Percentiles rank a stretch among this genome's conserved stretches.
phyloP scores from a whole-genome alignment of 2,329 filamentous ascomycete species.

The Diplocarpon rosae region DNA sequence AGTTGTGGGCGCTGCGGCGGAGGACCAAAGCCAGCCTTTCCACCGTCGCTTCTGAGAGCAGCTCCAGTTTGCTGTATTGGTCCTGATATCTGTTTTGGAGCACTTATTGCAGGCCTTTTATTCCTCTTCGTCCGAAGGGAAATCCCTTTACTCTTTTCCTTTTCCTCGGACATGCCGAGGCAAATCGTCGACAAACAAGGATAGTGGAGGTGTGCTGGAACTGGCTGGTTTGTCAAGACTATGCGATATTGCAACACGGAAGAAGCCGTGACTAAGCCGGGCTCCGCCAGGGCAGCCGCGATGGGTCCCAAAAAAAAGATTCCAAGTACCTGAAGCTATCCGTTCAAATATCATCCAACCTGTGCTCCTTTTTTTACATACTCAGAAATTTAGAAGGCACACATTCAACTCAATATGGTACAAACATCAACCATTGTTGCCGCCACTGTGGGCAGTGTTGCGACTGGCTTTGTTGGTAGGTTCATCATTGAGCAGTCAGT shows the following conservation, averaged over 20 bases:
- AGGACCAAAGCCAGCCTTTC: slow-evolving; percentile 27
- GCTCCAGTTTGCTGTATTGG: slow-evolving; percentile 44
- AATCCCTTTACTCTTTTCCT: slow-evolving; percentile 45
- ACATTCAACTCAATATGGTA: slow-evolving; percentile 29
- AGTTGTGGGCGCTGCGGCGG: slow-evolving; percentile 40
- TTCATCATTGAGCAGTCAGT: not conserved
- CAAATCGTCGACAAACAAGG: not conserved
- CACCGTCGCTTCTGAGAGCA: slow-evolving; percentile 29
- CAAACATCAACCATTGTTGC: slow-evolving; percentile 46
- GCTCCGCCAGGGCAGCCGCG: not conserved
- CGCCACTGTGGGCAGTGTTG: slow-evolving; percentile 49
- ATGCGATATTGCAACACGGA: not conserved
- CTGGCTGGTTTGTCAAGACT: not conserved
- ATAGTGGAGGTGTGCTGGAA: not conserved
- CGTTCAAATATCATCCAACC: slow-evolving; percentile 3
- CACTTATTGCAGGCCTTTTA: slow-evolving; percentile 48
- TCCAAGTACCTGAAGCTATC: slow-evolving; percentile 4
- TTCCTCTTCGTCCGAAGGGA: slow-evolving; percentile 55
- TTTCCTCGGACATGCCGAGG: slow-evolving; percentile 47
- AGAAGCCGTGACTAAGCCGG: not conserved
- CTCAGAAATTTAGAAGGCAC: not conserved
- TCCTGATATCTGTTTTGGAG: slow-evolving; percentile 50
- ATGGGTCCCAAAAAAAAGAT: slow-evolving; percentile 3
- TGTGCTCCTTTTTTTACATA: not conserved
- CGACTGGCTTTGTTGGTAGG: slow-evolving; percentile 49